Evolutionary conservation across 2,329 filamentous ascomycete genomes (phyloP).

Genomic region (Colletotrichum melonis): DNA sequence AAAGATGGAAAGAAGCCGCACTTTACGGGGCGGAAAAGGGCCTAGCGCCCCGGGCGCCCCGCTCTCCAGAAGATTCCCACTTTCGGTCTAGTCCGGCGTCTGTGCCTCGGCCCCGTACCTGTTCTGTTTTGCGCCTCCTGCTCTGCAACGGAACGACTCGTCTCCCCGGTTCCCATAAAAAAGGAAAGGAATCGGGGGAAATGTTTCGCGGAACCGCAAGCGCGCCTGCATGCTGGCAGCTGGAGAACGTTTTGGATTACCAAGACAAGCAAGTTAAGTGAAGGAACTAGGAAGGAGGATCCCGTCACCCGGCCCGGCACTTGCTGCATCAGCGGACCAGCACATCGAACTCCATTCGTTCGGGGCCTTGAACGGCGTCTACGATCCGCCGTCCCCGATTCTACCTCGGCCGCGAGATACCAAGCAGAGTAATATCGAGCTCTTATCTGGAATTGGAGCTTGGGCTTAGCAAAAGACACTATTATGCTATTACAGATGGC

Average conservation of each 20-base stretch:
- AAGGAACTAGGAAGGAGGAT: background rate
- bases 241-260: slow-evolving; percentile 5
- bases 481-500: background rate
- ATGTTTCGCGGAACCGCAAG: slow-evolving; percentile 7
- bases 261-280: background rate
- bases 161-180: slow-evolving; percentile 7
- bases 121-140: background rate
- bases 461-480: background rate
- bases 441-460: background rate
- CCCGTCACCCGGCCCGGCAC: background rate
- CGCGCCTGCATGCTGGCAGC: background rate
- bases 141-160: background rate
- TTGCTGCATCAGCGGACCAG: background rate
- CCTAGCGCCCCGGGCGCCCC: background rate
- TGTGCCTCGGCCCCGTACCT: slow-evolving; percentile 16
- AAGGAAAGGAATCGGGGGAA: background rate
- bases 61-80: slow-evolving; percentile 15
- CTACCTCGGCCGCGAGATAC: slow-evolving; percentile 11
- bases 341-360: background rate
- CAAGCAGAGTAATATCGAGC: background rate
- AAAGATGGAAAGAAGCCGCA: background rate
- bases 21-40: background rate
- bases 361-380: slow-evolving; percentile 1
- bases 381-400: slow-evolving; percentile 25
- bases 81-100: slow-evolving; percentile 16